Evolutionary conservation across 139 green algal species (phyloP).

Genomic region (Micromonas commoda): DNA sequence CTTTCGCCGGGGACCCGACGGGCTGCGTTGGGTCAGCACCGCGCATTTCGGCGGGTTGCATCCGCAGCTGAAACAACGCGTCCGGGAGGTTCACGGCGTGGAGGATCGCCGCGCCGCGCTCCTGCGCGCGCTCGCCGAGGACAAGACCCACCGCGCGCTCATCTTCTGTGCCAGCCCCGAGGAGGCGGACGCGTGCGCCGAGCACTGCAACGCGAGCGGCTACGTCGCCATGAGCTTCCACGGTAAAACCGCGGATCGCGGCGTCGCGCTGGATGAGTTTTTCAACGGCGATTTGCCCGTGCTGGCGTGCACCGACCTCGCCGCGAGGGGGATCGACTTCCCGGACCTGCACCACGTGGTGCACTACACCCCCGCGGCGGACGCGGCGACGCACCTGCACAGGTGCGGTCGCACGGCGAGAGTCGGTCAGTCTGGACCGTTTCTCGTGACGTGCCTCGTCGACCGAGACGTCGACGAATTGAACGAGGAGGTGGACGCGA

Average conservation of each 20-base stretch:
- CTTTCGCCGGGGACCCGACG: not conserved
- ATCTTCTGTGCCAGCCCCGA: conserved; percentile 15
- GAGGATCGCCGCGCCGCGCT: not conserved
- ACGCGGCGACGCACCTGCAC: conserved; percentile 4
- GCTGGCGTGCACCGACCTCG: conserved; percentile 78
- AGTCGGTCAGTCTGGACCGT: conserved; percentile 6
- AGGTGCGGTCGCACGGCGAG: conserved; percentile 3
- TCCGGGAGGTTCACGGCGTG: not conserved
- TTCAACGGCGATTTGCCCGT: conserved; percentile 47
- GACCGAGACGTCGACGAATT: not conserved
- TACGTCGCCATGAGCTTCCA: conserved; percentile 35
- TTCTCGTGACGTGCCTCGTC: not conserved
- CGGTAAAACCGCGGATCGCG: conserved; percentile 10
- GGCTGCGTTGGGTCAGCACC: conserved; percentile 28
- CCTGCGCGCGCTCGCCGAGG: not conserved
- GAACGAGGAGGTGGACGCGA: not conserved
- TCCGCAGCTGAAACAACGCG: conserved; percentile 7
- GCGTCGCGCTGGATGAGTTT: conserved; percentile 42
- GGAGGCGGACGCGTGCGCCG: conserved; percentile 24
- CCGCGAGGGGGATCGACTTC: conserved; percentile 80
- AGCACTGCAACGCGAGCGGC: conserved; percentile 37
- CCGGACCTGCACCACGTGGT: conserved; percentile 35
- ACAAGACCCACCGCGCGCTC: not conserved
- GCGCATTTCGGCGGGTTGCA: conserved; percentile 4
- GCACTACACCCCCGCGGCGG: not conserved